Evolutionary conservation across 305 asterid species (phyloP).

Genomic region (Nicotiana rustica): DNA sequence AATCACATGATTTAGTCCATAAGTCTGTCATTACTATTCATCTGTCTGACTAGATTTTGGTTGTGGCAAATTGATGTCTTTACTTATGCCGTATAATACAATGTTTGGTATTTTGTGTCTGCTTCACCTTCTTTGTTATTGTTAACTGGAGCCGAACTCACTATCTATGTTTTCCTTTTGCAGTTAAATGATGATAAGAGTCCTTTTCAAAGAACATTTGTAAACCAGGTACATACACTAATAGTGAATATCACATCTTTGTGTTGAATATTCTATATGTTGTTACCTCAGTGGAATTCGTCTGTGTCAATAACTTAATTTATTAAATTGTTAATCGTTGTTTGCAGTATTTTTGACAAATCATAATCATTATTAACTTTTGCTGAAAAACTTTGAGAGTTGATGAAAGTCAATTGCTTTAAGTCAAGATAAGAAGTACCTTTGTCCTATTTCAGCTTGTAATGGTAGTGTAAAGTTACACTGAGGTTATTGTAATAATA

Average conservation of each 20-base stretch:
- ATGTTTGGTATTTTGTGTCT: conserved; percentile 3
- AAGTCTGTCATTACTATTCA: not conserved
- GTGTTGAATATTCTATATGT: conserved; percentile 14
- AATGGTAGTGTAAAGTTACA: conserved; percentile 10
- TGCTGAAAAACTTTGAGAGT: conserved; percentile 6
- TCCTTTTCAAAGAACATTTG: conserved; percentile 97
- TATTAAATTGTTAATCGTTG: conserved; percentile 24
- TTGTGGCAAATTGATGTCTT: conserved; percentile 27
- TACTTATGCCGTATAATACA: not conserved
- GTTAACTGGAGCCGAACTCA: conserved; percentile 37
- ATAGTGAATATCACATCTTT: conserved; percentile 19
- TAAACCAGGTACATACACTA: conserved; percentile 76
- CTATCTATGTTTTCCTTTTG: conserved; percentile 41
- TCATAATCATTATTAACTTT: conserved; percentile 17
- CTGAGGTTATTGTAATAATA: not conserved
- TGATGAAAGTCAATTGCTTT: conserved; percentile 21
- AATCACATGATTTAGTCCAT: not conserved
- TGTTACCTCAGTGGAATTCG: not conserved
- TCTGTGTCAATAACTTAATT: conserved; percentile 5
- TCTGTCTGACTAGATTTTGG: not conserved
- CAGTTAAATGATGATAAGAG: conserved; percentile 97
- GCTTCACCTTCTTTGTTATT: conserved; percentile 37
- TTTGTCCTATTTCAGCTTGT: conserved; percentile 4
- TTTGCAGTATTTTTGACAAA: conserved; percentile 6
- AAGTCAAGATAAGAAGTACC: conserved; percentile 29